Evolutionary conservation across 2,329 filamentous ascomycete species (phyloP).

Genomic region (Aspergillus transmontanensis): DNA sequence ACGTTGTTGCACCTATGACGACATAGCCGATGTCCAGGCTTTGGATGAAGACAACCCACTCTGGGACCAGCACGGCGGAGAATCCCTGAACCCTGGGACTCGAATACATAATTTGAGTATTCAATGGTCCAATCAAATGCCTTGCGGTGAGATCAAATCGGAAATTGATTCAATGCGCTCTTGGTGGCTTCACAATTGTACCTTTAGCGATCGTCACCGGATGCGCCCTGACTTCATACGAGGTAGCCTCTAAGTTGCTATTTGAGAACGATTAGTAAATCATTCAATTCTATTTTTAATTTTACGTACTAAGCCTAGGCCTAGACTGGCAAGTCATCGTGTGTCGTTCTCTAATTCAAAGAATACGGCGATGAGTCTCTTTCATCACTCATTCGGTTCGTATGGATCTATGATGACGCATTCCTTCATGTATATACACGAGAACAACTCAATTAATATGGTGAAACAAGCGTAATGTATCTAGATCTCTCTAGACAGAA

Average conservation of each 20-base stretch:
- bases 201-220: not conserved
- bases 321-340: not conserved
- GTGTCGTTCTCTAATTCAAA: not conserved
- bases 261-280: not conserved
- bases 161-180: not conserved
- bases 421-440: not conserved
- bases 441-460: not conserved
- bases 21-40: not conserved
- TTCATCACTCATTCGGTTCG: not conserved
- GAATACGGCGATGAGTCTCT: not conserved
- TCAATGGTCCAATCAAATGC: not conserved
- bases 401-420: not conserved
- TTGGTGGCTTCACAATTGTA: not conserved
- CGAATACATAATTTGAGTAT: not conserved
- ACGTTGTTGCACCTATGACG: conserved; percentile 7
- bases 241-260: too few relatives aligned
- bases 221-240: not conserved
- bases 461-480: not conserved
- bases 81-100: not conserved
- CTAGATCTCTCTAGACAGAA: not conserved
- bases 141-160: not conserved
- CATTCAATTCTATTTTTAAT: not conserved
- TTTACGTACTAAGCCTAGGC: not conserved
- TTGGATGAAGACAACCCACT: not conserved
- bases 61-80: not conserved